Evolutionary conservation across 768 basidiomycete genomes (phyloP).

Genomic region (Paxillus involutus): DNA sequence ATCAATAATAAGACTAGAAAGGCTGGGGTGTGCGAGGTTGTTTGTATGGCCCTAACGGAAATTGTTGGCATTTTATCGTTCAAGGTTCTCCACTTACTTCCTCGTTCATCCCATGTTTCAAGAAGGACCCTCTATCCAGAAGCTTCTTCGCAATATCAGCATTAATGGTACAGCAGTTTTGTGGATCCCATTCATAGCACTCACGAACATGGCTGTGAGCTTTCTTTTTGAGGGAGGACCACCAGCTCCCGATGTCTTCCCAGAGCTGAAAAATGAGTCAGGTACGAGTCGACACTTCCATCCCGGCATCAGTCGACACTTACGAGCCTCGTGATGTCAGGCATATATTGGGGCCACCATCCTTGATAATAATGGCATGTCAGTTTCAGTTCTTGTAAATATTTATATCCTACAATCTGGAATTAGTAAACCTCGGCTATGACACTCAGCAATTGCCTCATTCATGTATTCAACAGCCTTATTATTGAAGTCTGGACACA

Average conservation of each 20-base stretch:
- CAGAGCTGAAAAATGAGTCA: not conserved
- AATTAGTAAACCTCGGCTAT: not conserved
- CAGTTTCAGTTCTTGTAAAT: too few species aligned
- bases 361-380: too few species aligned
- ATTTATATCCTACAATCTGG: not conserved
- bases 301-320: too few species aligned
- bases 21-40: constrained; percentile 4
- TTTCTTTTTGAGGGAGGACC: constrained; percentile 3
- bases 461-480: too few species aligned
- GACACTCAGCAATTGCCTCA: too few species aligned
- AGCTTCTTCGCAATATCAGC: not conserved
- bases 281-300: too few species aligned
- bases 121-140: not conserved
- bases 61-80: too few species aligned
- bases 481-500: too few species aligned
- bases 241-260: constrained; percentile 5
- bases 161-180: not conserved
- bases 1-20: constrained; percentile 4
- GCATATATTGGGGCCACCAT: too few species aligned
- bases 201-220: not conserved
- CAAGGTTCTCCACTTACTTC: not conserved
- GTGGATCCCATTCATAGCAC: constrained; percentile 3
- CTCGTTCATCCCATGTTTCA: not conserved
- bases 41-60: constrained; percentile 4
- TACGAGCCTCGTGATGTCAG: too few species aligned